Evolutionary conservation across 148 eudicot genomes (phyloP), one percentile per base, ranked within the genome.

Genomic region (Amaranthus palmeri): DNA sequence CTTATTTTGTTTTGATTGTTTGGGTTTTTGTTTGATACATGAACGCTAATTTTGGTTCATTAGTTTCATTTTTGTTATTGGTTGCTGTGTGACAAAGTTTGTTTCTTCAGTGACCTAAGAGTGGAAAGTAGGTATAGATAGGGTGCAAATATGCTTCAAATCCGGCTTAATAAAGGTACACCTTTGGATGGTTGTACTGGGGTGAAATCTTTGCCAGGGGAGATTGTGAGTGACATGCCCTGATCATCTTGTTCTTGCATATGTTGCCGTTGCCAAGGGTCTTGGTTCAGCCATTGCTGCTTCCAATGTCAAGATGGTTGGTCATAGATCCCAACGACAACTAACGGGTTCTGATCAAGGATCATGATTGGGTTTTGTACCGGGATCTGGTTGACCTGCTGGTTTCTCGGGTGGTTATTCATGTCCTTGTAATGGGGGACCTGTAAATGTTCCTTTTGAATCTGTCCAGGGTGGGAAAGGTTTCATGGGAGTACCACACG

Each of bases 141-240:
- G 54, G 48, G 43, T n/a, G 48, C 40, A 8, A 83, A 81, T 78
- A 95, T 95, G 98, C 96, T 93, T 80, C 98, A 91, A 83, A 95
- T 95, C 54, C 84, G 91, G 65, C 89, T 91, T 36, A 88, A 84
- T 67, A 89, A 83, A 71, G 82, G 82, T 72, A 81, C 96, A 48
- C 72, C 97, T 13, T 14, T 69, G 50, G 99, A 90, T 70, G 85
- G 87, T 62, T 87, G 84, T 59, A 72, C 75, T 15, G 87, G 74
- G 50, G 76, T 79, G 55, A 92, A 90, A 78, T 72, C 85, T 0
- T 62, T 74, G 56, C 84, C 86, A 13, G 81, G 61, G 51, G 99
- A 95, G 77, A 79, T 81, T 43, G 97, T 92, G 67, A 95, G 99
- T 95, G 54, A 93, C 99, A 43, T 95, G 99, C 75, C 97, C 99